Evolutionary conservation across 2,329 filamentous ascomycete species (phyloP), one percentile per base, ranked within the genome.

Genomic region (Fusarium duplospermum): DNA sequence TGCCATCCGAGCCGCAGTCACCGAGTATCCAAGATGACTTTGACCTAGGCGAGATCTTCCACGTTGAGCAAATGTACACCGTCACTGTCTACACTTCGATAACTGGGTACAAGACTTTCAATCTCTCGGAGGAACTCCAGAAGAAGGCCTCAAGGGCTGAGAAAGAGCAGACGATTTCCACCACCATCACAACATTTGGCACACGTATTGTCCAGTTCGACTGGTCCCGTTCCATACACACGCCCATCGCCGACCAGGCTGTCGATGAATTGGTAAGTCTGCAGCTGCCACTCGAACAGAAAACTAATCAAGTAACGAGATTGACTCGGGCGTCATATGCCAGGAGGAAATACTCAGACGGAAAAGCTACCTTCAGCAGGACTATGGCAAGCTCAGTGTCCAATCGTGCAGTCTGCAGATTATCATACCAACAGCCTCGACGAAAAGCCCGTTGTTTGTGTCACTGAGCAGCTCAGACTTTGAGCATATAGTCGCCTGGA

Each of bases 231-330:
- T 18, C 20, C 10, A 10, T 40, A 13, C 63, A 65, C 31, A 29
- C 27, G 7, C 54, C 63, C 10, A 42, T 65, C 13, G 63, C 40
- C 6, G 20, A 60, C 10, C 36, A 65, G 27, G 31, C 10, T 10
- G 29, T 60, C 22, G 29, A 59, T 38, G 62, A 59, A 29, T n/a
- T 64, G 63, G 63, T 65, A 40, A 59, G 35, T 59, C 14, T 20
- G 18, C 16, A 16, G 14, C 24, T 57, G 4, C 14, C 9, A 29
- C 16, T 35, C n/a, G 4, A 31, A 18, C 18, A n/a, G 13, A 18
- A 20, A 8, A 59, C 20, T n/a, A 6, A 16, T 40, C 7, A 42
- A 54, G 18, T 35, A 4, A 27, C 31, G 11, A 65, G 63, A 33
- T 35, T 10, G 33, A 45, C 33, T 50, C 13, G 10, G 63, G 63